Conservation (phyloP, 1,284 basidiomycete genomes). For the Apiotrichum sp. region DNA sequence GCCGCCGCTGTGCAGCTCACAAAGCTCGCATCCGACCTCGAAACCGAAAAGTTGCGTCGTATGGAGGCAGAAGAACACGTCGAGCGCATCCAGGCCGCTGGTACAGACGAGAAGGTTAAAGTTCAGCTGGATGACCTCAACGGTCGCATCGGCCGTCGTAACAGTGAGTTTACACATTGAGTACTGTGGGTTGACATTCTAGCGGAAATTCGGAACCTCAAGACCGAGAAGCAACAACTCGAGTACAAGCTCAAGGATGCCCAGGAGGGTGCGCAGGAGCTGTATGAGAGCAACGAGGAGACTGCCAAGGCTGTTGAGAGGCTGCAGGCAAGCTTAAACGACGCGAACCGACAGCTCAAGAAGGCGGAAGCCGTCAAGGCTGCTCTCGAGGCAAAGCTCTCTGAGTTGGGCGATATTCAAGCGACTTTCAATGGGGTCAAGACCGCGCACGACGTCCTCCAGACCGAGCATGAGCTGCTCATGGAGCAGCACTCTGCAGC, state of each 20-base stretch:
- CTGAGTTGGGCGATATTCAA: neutral
- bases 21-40: neutral
- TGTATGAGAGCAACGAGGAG: neutral
- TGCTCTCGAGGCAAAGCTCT: neutral
- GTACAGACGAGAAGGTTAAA: neutral
- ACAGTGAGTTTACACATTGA: neutral
- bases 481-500: neutral
- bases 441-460: neutral
- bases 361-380: neutral
- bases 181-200: neutral
- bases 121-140: neutral
- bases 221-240: constrained; percentile 8
- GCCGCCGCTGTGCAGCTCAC: neutral
- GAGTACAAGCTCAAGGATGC: constrained; percentile 3
- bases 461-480: constrained; percentile 1
- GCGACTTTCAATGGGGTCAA: neutral
- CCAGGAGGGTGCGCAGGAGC: constrained; percentile 6
- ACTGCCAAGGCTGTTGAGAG: neutral
- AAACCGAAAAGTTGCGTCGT: constrained; percentile 1
- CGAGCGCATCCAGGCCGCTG: neutral
- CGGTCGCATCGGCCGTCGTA: neutral
- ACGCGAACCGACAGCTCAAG: neutral
- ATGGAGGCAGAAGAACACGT: neutral
- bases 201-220: constrained; percentile 1
- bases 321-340: neutral